Conservation (phyloP, 23 red algal genomes). For the Gracilaria caudata region DNA sequence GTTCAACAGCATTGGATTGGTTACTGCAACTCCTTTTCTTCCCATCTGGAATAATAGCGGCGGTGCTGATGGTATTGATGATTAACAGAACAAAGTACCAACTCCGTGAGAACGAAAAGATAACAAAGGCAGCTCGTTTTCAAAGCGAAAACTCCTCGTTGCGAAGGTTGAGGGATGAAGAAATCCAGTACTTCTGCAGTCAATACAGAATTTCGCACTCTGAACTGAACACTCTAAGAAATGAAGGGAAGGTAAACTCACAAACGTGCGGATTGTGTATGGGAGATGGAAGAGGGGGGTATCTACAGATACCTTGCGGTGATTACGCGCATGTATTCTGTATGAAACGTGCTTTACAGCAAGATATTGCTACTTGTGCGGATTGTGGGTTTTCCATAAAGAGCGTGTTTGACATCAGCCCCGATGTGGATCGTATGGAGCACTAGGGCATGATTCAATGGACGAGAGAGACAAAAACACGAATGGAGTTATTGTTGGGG, state of each 20-base stretch:
- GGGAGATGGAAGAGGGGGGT: constrained; percentile 10
- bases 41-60: constrained; percentile 38
- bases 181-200: constrained; percentile 35
- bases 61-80: constrained; percentile 16
- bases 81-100: constrained; percentile 26
- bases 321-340: constrained; percentile 36
- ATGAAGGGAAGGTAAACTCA: background rate
- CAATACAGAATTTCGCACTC: constrained; percentile 6
- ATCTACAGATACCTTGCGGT: constrained; percentile 25
- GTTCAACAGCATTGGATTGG: constrained; percentile 47
- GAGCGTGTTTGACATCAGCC: constrained; percentile 18
- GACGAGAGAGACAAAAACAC: background rate
- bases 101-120: constrained; percentile 7
- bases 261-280: constrained; percentile 27
- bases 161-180: constrained; percentile 3
- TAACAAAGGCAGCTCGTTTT: constrained; percentile 36
- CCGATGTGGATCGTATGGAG: background rate
- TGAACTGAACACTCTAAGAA: background rate
- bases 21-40: constrained; percentile 59
- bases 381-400: constrained; percentile 48
- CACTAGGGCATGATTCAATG: background rate
- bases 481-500: background rate
- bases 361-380: constrained; percentile 41
- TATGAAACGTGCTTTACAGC: constrained; percentile 41
- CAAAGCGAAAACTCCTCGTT: background rate